These are phyloP conservation scores for Acer yangbiense DNA, from an alignment of 345 rosid species.

Conservation along the genomic window DNA sequence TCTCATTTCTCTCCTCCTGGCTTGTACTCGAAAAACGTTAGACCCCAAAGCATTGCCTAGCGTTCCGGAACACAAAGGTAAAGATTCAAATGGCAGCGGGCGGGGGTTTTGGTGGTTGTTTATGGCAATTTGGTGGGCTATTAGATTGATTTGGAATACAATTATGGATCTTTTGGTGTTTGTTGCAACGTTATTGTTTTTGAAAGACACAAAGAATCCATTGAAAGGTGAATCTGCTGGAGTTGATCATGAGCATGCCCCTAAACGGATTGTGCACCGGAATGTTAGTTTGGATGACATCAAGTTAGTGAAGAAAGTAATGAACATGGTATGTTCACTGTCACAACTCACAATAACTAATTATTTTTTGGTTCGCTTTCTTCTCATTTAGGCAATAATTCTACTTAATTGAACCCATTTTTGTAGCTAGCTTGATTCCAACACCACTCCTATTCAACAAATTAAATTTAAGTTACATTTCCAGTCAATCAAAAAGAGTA, in stretches of 20 bases:
- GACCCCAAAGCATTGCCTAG: constrained; percentile 62
- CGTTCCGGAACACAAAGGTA: constrained; percentile 40
- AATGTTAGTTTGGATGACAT: constrained; percentile 66
- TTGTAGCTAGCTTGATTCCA: too few relatives aligned
- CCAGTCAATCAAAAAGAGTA: too few relatives aligned
- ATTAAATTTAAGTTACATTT: too few relatives aligned
- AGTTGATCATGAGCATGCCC: constrained; percentile 9
- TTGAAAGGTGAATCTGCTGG: constrained; percentile 39
- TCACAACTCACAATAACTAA: too few relatives aligned
- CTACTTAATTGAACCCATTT: too few relatives aligned
- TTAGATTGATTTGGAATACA: constrained; percentile 51
- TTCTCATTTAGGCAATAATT: too few relatives aligned
- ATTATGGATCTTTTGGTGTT: constrained; percentile 45
- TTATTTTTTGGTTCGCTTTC: too few relatives aligned
- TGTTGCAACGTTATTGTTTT: constrained; percentile 43
- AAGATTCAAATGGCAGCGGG: not conserved
- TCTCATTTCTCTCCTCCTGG: constrained; percentile 63
- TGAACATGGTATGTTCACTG: constrained; percentile 31
- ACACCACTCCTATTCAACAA: too few relatives aligned
- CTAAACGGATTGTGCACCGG: constrained; percentile 41
- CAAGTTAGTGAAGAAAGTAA: constrained; percentile 46
- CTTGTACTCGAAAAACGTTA: constrained; percentile 56
- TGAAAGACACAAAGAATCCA: constrained; percentile 58
- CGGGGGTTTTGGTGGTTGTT: constrained; percentile 40
- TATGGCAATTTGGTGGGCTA: constrained; percentile 40